Evolutionary conservation across 306 rosid species (phyloP).

Genomic region (Quercus dentata): DNA sequence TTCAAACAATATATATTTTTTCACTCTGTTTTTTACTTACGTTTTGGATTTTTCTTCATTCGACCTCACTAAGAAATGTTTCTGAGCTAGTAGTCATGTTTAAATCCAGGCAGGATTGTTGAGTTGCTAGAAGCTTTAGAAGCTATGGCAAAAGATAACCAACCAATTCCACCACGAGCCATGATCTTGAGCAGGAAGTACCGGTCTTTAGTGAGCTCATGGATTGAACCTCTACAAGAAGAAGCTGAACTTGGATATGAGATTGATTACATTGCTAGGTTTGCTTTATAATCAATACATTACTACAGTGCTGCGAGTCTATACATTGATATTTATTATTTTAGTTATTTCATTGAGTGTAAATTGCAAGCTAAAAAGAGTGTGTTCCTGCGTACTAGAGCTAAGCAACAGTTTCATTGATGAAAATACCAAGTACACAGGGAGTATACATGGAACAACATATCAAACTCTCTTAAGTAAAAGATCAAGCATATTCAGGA

Average conservation of each 20-base stretch:
- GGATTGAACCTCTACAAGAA: constrained; percentile 98
- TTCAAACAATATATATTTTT: background rate
- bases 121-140: constrained; percentile 91
- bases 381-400: background rate
- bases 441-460: no score
- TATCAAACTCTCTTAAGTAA: no score
- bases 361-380: background rate
- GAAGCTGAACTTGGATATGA: constrained; percentile 98
- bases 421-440: no score
- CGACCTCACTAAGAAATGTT: background rate
- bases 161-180: constrained; percentile 79
- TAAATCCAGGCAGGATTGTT: constrained; percentile 70
- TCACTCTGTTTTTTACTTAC: background rate
- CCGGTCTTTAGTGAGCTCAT: constrained; percentile 89
- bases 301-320: constrained; percentile 17
- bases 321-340: background rate
- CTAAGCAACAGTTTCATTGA: background rate
- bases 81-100: constrained; percentile 29
- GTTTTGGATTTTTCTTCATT: background rate
- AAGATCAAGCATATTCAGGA: no score
- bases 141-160: constrained; percentile 76
- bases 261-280: constrained; percentile 96
- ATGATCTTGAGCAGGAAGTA: constrained; percentile 95
- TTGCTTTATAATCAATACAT: background rate
- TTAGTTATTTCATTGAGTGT: background rate